Evolutionary conservation across 768 basidiomycete species (phyloP).

Genomic region (Rhizopogon vinicolor): DNA sequence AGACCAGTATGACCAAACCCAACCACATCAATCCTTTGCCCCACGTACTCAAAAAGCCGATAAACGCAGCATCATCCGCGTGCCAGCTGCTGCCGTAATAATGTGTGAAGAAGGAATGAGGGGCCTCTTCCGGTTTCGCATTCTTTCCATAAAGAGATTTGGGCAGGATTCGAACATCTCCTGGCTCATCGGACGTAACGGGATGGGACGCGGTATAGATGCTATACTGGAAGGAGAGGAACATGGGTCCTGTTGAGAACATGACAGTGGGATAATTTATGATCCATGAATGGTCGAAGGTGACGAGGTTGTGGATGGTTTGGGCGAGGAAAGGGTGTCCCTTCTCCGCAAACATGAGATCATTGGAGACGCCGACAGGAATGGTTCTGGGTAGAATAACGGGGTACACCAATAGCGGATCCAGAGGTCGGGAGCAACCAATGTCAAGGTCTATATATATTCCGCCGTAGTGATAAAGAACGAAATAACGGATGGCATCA

Average conservation of each 20-base stretch:
- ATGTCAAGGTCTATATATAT: conserved; percentile 97
- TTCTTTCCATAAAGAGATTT: conserved; percentile 98
- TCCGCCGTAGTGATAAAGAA: conserved; percentile 93
- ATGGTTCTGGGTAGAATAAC: conserved; percentile 94
- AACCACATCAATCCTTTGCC: conserved; percentile 88
- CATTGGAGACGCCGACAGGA: conserved; percentile 96
- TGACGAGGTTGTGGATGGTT: conserved; percentile 86
- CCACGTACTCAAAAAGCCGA: conserved; percentile 86
- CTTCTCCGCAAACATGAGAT: conserved; percentile 90
- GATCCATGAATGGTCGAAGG: conserved; percentile 91
- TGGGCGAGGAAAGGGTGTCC: conserved; percentile 87
- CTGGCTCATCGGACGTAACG: conserved; percentile 44
- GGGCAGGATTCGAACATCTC: conserved; percentile 87
- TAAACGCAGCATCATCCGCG: conserved; percentile 96
- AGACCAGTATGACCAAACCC: conserved; percentile 65
- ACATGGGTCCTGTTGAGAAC: conserved; percentile 99
- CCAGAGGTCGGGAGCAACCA: conserved; percentile 82
- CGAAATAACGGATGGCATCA: conserved; percentile 96
- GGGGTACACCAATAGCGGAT: conserved; percentile 80
- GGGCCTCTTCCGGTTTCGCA: conserved; percentile 74
- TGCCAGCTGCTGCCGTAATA: conserved; percentile 99
- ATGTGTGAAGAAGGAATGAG: conserved; percentile 93
- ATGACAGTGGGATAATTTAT: conserved; percentile 99
- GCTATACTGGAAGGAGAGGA: conserved; percentile 91
- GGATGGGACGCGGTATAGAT: conserved; percentile 73